A percentile compares a stretch with the other conserved stretches of the same genome.
Conservation (phyloP, 768 basidiomycete species). For the Russula griseocarnosa region DNA sequence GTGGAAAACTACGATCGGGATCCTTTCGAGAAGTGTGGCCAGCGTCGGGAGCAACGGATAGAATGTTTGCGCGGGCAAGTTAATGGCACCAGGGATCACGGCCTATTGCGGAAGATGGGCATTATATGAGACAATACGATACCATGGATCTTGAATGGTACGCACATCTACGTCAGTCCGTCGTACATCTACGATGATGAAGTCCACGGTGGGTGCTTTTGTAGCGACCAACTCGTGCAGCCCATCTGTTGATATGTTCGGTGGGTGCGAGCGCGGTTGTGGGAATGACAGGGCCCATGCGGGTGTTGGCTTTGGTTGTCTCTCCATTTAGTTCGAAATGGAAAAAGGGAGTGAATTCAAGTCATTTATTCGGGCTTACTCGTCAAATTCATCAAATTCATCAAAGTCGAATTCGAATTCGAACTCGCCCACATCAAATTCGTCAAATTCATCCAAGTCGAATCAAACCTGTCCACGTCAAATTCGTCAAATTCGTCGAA, state of each 20-base stretch:
- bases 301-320: conserved; percentile 16
- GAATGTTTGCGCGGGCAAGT: conserved; percentile 46
- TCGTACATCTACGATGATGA: conserved; percentile 39
- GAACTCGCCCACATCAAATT: too few relatives aligned
- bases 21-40: conserved; percentile 32
- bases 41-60: conserved; percentile 37
- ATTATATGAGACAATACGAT: not conserved
- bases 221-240: conserved; percentile 31
- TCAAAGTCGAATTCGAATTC: too few relatives aligned
- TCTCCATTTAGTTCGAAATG: conserved; percentile 1
- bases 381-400: conserved; percentile 1
- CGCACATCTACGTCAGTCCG: conserved; percentile 40
- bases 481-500: conserved; percentile 4
- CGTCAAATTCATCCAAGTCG: too few relatives aligned
- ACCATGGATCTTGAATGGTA: not conserved
- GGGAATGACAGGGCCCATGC: conserved; percentile 29
- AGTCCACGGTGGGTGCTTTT: conserved; percentile 30
- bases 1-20: conserved; percentile 33
- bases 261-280: conserved; percentile 25
- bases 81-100: conserved; percentile 38
- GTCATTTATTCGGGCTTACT: not conserved
- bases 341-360: not conserved
- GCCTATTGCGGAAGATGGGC: conserved; percentile 18
- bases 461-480: not conserved
- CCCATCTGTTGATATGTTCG: conserved; percentile 28